Conservation (phyloP, 148 eudicot genomes). For the Rhododendron griersonianum region DNA sequence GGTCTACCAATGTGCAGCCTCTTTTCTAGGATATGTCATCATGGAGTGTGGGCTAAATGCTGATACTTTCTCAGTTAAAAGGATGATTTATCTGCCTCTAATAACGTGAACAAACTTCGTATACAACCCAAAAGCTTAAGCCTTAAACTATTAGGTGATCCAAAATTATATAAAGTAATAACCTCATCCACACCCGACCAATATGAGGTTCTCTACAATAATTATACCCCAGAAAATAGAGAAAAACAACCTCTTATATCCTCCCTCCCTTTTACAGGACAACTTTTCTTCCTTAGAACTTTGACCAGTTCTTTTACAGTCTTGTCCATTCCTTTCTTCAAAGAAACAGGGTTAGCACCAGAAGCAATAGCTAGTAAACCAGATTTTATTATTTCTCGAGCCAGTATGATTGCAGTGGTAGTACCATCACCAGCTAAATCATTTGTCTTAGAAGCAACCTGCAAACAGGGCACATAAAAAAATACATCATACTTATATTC, state of each 20-base stretch:
- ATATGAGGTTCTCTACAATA: background rate
- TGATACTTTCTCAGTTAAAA: background rate
- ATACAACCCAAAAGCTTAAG: background rate
- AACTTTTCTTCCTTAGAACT: conserved; percentile 57
- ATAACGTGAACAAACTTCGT: background rate
- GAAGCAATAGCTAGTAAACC: conserved; percentile 65
- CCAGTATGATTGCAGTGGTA: conserved; percentile 85
- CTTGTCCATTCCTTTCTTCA: conserved; percentile 86
- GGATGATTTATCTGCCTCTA: background rate
- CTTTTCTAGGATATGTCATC: background rate
- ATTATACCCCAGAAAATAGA: background rate
- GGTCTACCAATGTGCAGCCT: background rate
- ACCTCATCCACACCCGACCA: background rate
- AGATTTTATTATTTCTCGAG: conserved; percentile 75
- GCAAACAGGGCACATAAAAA: conserved; percentile 18
- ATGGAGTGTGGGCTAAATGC: background rate
- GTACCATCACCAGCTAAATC: conserved; percentile 95
- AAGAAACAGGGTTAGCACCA: conserved; percentile 75
- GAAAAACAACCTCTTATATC: conserved; percentile 58
- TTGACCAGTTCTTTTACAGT: conserved; percentile 61
- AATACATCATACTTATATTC: background rate
- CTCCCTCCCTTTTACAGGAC: conserved; percentile 57
- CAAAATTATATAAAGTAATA: background rate
- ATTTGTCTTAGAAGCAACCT: conserved; percentile 96
- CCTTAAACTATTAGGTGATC: background rate